Evolutionary conservation across 2,329 filamentous ascomycete genomes (phyloP).

Genomic region (Xylariomycetidae sp.): DNA sequence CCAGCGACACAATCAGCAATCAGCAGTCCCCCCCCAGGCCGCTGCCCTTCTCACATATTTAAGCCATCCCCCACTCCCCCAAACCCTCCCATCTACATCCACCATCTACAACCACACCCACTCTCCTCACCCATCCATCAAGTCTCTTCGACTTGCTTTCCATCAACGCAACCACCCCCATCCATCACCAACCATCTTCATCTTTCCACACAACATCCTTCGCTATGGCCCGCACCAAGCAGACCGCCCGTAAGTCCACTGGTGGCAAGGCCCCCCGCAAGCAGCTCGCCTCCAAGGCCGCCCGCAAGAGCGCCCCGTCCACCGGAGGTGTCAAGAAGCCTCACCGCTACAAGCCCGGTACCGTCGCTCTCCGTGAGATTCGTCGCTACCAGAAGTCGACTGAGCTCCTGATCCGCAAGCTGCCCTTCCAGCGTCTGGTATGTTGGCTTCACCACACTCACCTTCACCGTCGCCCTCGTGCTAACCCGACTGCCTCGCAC

Average conservation of each 20-base stretch:
- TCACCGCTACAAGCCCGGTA: constrained; percentile 84
- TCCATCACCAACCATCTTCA: constrained; percentile 19
- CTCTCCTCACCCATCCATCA: constrained; percentile 25
- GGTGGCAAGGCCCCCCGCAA: constrained; percentile 79
- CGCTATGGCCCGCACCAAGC: constrained; percentile 60
- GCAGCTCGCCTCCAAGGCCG: constrained; percentile 99
- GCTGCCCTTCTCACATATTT: constrained; percentile 24
- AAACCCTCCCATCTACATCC: constrained; percentile 22
- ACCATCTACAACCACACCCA: constrained; percentile 13
- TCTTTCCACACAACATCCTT: no score
- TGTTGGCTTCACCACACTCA: constrained; percentile 20
- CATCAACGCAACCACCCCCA: constrained; percentile 26
- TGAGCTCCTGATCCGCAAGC: constrained; percentile 92
- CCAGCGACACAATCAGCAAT: constrained; percentile 24
- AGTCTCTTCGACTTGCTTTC: no score
- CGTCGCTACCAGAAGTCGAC: constrained; percentile 97
- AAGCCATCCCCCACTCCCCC: constrained; percentile 24
- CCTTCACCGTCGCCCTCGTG: neutral
- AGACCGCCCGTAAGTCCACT: constrained; percentile 69
- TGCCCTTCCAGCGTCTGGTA: constrained; percentile 93
- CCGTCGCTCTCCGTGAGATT: constrained; percentile 97
- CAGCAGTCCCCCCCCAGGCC: constrained; percentile 3
- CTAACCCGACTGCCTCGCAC: constrained; percentile 18
- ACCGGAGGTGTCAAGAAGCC: constrained; percentile 98
- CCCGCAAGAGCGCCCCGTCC: constrained; percentile 94